phyloP scores from a whole-genome alignment of 2,329 filamentous ascomycete species.

The Cordyceps farinosa region DNA sequence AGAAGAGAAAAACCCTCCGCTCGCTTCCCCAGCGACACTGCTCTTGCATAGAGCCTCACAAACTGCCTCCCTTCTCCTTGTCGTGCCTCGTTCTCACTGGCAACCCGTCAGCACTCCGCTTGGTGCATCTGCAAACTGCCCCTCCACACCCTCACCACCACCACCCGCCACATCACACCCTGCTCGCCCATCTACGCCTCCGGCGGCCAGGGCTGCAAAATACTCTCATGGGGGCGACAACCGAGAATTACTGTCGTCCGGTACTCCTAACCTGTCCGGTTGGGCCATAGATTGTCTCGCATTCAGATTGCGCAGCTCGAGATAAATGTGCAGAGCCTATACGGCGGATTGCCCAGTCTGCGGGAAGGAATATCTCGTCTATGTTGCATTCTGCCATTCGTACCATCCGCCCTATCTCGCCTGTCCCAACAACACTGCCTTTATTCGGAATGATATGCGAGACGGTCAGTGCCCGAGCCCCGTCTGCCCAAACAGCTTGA shows the following conservation, averaged over 20 bases:
- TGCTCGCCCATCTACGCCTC: neutral
- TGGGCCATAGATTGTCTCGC: constrained; percentile 7
- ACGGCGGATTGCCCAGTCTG: constrained; percentile 56
- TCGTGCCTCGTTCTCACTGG: neutral
- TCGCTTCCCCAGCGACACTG: neutral
- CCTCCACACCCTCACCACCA: neutral
- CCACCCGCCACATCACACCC: neutral
- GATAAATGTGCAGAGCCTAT: constrained; percentile 60
- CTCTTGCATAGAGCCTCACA: neutral
- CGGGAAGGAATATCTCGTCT: constrained; percentile 56
- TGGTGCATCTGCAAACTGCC: neutral
- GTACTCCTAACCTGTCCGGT: neutral
- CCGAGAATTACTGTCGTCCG: neutral
- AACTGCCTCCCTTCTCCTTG: neutral
- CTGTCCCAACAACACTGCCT: constrained; percentile 44
- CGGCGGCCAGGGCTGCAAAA: neutral
- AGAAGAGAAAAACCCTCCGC: neutral
- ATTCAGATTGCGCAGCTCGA: constrained; percentile 5
- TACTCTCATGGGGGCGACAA: constrained; percentile 6
- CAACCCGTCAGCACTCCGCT: neutral
- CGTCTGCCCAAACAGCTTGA: constrained; percentile 56
- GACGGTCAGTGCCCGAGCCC: constrained; percentile 56
- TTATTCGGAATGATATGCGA: constrained; percentile 44
- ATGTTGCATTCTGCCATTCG: constrained; percentile 53
- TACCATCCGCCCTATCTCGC: constrained; percentile 46